Base-by-base conservation (phyloP, 768 basidiomycete genomes). In the Peribolospora kevripleyi region DNA sequence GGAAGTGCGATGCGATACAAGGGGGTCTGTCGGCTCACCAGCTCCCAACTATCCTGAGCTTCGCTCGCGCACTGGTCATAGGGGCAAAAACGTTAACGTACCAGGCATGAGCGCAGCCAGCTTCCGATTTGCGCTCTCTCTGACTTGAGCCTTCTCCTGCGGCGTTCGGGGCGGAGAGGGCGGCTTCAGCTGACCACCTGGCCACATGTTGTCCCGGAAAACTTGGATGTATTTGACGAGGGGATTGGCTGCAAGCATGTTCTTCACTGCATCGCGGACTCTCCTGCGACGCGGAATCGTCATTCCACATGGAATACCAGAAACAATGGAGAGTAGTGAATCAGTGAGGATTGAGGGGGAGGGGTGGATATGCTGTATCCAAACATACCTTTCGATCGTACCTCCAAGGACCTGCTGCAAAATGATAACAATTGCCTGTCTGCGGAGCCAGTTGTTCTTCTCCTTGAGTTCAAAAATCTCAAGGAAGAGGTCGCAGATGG, bases 371-470 rank as follows among this genome's bases (percentile, higher is more conserved):
- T 10, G 37, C 52, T 38, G 7, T 40, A 38, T 2, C 4, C 4
- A 40, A 0, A 66, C 76, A 62, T 53, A 91, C 91, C 87, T 73
- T 68, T 98, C 93, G 61, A 97, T 87, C 0, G 93, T 95, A 10
- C 84, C 84, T 8, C 90, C 91, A 3, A 98, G 73, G 3, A 97
- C 79, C 64, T 97, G 91, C 65, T 97, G 93, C 52, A 97, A 69
- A 57, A 97, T 88, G 52, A 97, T 85, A 10, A 97, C 83, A 61
- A 93, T 86, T 2, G 93, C 90, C 65, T 97, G 93, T 14, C 85
- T 73, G 53, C 91, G 74, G 38, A 97, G 71, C 93, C 93, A 98
- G 61, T 91, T 93, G 63, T 90, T 88, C 67, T 84, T 81, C 73
- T 85, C 87, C 69, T 93, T 80, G 13, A 97, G 75, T 66, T 93